A percentile compares a stretch with the other conserved stretches of the same genome.
Conservation (phyloP, 2,329 filamentous ascomycete genomes). For the Fusarium sp. region DNA sequence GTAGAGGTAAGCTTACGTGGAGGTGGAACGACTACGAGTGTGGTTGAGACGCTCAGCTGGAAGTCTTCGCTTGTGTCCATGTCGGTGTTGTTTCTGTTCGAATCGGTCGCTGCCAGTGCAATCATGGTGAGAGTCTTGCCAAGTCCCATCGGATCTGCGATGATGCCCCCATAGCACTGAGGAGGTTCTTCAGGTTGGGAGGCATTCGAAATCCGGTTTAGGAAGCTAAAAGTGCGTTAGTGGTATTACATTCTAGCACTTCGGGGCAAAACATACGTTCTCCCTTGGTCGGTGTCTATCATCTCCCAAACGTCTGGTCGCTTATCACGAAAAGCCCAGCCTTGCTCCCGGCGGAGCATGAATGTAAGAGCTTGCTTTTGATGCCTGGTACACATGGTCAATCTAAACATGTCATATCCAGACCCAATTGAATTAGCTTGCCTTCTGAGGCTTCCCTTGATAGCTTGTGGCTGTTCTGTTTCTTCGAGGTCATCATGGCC, state of each 20-base stretch:
- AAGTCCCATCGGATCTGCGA: conserved; percentile 61
- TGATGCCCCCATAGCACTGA: conserved; percentile 57
- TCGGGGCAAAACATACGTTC: conserved; percentile 23
- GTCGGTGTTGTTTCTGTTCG: not conserved
- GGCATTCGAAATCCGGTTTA: conserved; percentile 50
- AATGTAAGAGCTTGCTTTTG: conserved; percentile 59
- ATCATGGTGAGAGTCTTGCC: conserved; percentile 61
- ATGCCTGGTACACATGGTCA: conserved; percentile 48
- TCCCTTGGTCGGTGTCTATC: conserved; percentile 29
- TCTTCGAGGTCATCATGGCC: conserved; percentile 45
- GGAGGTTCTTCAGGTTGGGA: conserved; percentile 48
- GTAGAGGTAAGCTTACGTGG: conserved; percentile 18
- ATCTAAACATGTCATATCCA: not conserved
- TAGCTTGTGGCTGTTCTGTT: conserved; percentile 42
- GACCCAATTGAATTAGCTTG: not conserved
- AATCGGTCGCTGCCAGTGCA: conserved; percentile 50
- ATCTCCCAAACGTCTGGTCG: conserved; percentile 52
- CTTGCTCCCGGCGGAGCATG: conserved; percentile 54
- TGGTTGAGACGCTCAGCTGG: conserved; percentile 3
- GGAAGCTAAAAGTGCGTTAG: conserved; percentile 36
- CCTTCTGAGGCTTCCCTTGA: conserved; percentile 44
- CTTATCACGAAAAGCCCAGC: conserved; percentile 48
- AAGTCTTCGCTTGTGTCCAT: not conserved
- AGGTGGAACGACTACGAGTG: conserved; percentile 55
- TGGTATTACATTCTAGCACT: too few relatives aligned